Conservation (phyloP, 176 grass and related monocot genomes). For the Urochloa ruziziensis region DNA sequence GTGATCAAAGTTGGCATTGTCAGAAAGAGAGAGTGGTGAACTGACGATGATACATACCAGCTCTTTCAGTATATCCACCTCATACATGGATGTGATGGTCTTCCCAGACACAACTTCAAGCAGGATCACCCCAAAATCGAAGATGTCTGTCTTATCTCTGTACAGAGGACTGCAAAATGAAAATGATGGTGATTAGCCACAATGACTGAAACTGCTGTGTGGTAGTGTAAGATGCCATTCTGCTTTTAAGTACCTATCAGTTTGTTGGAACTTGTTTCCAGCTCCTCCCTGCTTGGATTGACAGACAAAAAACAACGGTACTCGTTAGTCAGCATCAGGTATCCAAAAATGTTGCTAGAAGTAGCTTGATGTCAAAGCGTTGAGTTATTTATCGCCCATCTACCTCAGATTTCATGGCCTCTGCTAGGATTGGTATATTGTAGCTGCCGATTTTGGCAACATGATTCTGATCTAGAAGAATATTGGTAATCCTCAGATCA, state of each 20-base stretch:
- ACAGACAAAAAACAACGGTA: background rate
- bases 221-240: background rate
- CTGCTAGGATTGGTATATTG: slow-evolving; percentile 71
- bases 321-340: background rate
- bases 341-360: background rate
- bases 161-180: slow-evolving; percentile 42
- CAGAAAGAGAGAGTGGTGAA: background rate
- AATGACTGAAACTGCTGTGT: background rate
- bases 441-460: slow-evolving; percentile 93
- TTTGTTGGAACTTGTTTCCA: slow-evolving; percentile 46
- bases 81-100: slow-evolving; percentile 68
- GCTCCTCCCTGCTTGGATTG: slow-evolving; percentile 22
- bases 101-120: slow-evolving; percentile 87
- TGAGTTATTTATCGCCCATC: background rate
- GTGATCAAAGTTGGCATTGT: background rate
- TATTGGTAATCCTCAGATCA: slow-evolving; percentile 73
- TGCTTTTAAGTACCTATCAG: slow-evolving; percentile 47
- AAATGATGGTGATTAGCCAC: background rate
- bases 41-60: slow-evolving; percentile 50
- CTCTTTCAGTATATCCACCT: slow-evolving; percentile 82
- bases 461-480: slow-evolving; percentile 88
- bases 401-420: slow-evolving; percentile 63
- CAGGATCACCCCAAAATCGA: slow-evolving; percentile 83
- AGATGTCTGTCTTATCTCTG: slow-evolving; percentile 68
- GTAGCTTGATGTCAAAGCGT: background rate